phyloP scores from a whole-genome alignment of 306 rosid species.

The Gleditsia sinensis region DNA sequence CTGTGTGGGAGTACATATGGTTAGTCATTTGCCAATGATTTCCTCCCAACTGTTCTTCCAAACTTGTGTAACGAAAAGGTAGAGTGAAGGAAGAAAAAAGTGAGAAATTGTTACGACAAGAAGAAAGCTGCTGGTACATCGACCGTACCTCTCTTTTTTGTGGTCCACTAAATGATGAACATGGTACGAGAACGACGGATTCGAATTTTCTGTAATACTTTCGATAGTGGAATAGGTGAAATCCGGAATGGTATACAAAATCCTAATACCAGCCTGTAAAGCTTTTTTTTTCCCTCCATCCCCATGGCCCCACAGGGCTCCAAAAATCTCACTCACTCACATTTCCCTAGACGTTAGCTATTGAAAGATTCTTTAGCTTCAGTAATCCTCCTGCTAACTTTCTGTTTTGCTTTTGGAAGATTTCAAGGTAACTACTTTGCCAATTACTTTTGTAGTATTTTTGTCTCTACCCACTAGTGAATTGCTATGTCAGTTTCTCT shows the following conservation, averaged over 20 bases:
- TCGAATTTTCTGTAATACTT: neutral
- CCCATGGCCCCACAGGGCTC: neutral
- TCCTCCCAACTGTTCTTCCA: neutral
- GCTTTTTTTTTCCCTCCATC: neutral
- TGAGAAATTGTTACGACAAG: neutral
- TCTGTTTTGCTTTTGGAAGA: slow-evolving; percentile 13
- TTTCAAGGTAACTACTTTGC: neutral
- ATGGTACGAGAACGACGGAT: neutral
- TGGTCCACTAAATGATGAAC: slow-evolving; percentile 13
- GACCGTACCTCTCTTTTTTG: neutral
- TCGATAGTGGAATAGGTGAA: too few species aligned
- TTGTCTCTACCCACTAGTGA: neutral
- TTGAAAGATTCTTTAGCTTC: neutral
- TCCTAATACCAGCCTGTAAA: slow-evolving; percentile 12
- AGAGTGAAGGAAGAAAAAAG: neutral
- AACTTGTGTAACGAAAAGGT: neutral
- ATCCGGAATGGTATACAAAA: slow-evolving; percentile 9
- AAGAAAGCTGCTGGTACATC: neutral
- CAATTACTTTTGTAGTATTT: neutral
- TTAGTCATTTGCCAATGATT: slow-evolving; percentile 23
- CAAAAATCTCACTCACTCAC: neutral
- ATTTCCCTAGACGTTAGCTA: neutral
- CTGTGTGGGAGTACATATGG: too few species aligned
- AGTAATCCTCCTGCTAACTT: too few species aligned
- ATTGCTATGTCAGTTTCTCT: neutral